Base-by-base conservation (phyloP, 495 filamentous ascomycete species). In the Penicillium canariense region DNA sequence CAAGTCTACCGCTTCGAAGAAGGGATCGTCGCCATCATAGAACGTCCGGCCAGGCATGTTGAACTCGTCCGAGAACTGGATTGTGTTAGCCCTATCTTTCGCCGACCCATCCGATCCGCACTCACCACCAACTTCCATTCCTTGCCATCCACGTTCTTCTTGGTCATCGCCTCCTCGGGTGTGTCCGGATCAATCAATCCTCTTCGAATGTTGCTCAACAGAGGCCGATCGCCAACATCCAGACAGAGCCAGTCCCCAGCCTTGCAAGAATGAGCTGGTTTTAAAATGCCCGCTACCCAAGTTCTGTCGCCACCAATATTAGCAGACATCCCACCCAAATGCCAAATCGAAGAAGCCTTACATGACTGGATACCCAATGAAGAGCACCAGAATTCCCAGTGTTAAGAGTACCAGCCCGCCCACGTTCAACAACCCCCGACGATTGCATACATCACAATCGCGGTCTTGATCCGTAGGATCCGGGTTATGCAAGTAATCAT, bases 1-100 rank as follows among this genome's bases (percentile, higher is more conserved):
- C n/a, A 89, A 60, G 65, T 91, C 83, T 38, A 89, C 80, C 2
- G 76, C 88, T 64, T 84, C 77, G 62, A 82, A 89, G 62, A 79
- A 90, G 0, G 88, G 81, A 60, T 91, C 88, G 61, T 91, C 88
- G 18, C 80, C 84, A 34, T 82, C 78, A 62, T 87, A 91, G 60
- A 91, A 91, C 4, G 84, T 86, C 42, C 88, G 77, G 9, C 86
- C 85, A 43, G 82, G 79, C 14, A 66, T 80, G 54, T 89, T 88
- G 63, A 92, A 92, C 58, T 91, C 88, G 54, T 92, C 88, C 2
- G 88, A 91, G 58, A 89, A 91, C 82, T 85, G 58, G 38, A 38
- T 3, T n/a, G 46, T 7, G 28, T 63, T 12, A 61, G 32, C 3
- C 3, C n/a, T 1, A 15, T 15, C 3, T 1, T 30, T 31, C 5